Evolutionary conservation across 1,284 basidiomycete species (phyloP), one percentile per base, ranked within the genome.

Genomic region (Testicularia cyperi): DNA sequence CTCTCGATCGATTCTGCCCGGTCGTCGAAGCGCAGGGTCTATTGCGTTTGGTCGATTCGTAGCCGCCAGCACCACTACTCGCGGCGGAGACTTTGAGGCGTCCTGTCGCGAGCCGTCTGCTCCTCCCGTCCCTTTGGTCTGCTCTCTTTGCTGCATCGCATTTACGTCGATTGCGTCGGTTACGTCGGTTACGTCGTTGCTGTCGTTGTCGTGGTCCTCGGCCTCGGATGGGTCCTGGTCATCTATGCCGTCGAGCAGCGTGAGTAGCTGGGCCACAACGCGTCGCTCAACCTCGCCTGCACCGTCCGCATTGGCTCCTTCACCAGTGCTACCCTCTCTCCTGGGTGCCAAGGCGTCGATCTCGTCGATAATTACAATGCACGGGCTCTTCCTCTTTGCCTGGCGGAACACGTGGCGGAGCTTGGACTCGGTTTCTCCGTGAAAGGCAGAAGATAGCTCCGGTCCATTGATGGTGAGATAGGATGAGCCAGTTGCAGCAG

Each of bases 31-130:
- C 0, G 95, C 95, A 22, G 92, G 94, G 77, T 99, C 95, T 49
- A 99, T 90, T 5, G 92, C 88, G 75, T 98, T 97, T 4, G 92
- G 94, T 25, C 95, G 82, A 77, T 99, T 98, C 1, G 95, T 98
- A 0, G 95, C 95, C 1, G 90, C 95, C 53, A 99, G 89, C 16
- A 99, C 90, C 4, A 98, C 87, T 5, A 98, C 90, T 46, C 87
- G 85, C n/a, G 51, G 33, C 9, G 38, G 26, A 2, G 12, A 26
- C 10, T 32, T 41, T 14, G 12, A 21, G 12, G 7, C 14, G 9
- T 14, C 32, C 14, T 31, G 30, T 7, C 8, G 9, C 8, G 30
- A 31, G 14, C 8, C 8, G 8, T 26, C 8, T 8, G 25, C 8
- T n/a, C n/a, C n/a, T n/a, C n/a, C n/a, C n/a, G n/a, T n/a, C n/a